A percentile compares a stretch with the other conserved stretches of the same genome.
phyloP scores from a whole-genome alignment of 805 yeast genomes.

The Kodamaea kaohsiungensis region DNA sequence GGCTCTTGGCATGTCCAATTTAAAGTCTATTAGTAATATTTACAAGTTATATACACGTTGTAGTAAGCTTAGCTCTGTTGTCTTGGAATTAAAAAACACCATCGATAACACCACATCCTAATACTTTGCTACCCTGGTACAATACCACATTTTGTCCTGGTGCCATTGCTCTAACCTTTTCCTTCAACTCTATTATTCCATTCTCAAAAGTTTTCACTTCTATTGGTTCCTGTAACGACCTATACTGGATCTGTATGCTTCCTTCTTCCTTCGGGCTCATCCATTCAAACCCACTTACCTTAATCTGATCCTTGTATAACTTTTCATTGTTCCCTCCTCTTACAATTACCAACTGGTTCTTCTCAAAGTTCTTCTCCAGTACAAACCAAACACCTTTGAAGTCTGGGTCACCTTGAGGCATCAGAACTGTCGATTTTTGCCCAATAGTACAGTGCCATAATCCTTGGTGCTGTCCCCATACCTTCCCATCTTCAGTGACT shows the following conservation, averaged over 20 bases:
- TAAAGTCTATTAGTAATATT: neutral
- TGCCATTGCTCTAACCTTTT: conserved; percentile 71
- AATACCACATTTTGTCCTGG: conserved; percentile 86
- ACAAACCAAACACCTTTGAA: conserved; percentile 86
- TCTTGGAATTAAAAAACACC: neutral
- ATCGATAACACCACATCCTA: conserved; percentile 52
- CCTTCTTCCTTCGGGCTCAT: conserved; percentile 2
- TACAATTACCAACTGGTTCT: conserved; percentile 79
- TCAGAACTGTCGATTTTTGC: conserved; percentile 71
- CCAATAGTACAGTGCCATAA: conserved; percentile 96
- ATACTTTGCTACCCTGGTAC: conserved; percentile 62
- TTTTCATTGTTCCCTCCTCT: conserved; percentile 62
- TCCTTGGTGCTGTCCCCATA: conserved; percentile 84
- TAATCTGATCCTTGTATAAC: conserved; percentile 48
- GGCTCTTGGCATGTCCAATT: neutral
- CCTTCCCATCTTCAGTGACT: conserved; percentile 68
- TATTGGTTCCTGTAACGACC: conserved; percentile 70
- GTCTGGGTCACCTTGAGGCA: conserved; percentile 87
- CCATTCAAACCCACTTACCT: conserved; percentile 54
- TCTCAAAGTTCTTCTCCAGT: conserved; percentile 60
- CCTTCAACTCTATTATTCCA: conserved; percentile 38
- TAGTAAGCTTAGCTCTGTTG: neutral
- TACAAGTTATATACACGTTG: neutral
- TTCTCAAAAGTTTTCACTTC: conserved; percentile 26
- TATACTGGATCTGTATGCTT: conserved; percentile 55